Evolutionary conservation across 768 basidiomycete genomes (phyloP), one percentile per base, ranked within the genome.

Genomic region (Steccherinum ochraceum): DNA sequence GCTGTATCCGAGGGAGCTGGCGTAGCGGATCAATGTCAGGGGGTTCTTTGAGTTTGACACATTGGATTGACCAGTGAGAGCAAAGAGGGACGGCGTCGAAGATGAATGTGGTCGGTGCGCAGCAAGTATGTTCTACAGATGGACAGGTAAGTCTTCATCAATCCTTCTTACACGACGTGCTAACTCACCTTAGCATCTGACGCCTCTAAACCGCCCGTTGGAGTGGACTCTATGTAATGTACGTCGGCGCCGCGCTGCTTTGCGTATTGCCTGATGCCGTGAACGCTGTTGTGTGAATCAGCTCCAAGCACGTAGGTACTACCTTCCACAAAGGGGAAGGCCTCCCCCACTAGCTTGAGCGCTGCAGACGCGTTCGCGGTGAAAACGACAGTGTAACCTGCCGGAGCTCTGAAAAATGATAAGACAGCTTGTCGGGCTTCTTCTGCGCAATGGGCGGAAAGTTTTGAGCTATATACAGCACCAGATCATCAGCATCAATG

Each of bases 231-330:
- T 44, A 90, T 78, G 62, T 92, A 92, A 40, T 71, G 70, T 16
- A 84, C 77, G 25, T 69, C 62, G 3, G 83, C 79, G 12, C 83
- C 81, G 40, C 73, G 73, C 51, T 68, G 65, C 12, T 63, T 61
- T 0, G 88, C 87, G 59, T 79, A 92, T 66, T 86, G 75, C 40
- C 89, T 76, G 52, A 91, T 85, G 7, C 89, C 89, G 57, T 91
- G 84, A 18, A 91, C 82, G 54, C 86, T 89, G 60, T 90, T 91
- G 64, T 93, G 90, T 5, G 86, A 84, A 66, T 93, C 89, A 13
- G 77, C 74, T 18, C 84, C 78, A 50, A 92, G 79, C 46, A 92
- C 76, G 59, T 81, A 83, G 43, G 65, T 67, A 46, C 81, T 78
- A n/a, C 72, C 76, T 35, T 68, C 68, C 3, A 62, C 64, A 60